Base-by-base conservation (phyloP, 371 early-diverging fungal species). In the Mucor indicus region DNA sequence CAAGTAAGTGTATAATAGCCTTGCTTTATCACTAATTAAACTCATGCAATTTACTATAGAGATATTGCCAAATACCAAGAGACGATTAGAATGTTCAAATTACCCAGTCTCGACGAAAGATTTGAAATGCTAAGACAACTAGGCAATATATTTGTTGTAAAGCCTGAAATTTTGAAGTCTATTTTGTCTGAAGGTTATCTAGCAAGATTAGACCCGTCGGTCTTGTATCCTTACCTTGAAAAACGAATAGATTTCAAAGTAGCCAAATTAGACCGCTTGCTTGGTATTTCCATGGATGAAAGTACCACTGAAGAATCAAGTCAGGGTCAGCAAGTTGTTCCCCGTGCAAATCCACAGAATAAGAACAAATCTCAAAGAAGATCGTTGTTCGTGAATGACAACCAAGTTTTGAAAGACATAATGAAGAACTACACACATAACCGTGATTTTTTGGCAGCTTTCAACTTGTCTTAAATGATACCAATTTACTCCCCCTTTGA, bases 1-100 rank as follows among this genome's bases (percentile, higher is more conserved):
- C 46, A 89, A 86, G 93, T 89, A 83, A n/a, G 22, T n/a, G n/a
- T n/a, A n/a, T n/a, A n/a, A n/a, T n/a, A n/a, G n/a, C n/a, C n/a
- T n/a, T n/a, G n/a, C n/a, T n/a, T n/a, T n/a, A n/a, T n/a, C n/a
- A n/a, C n/a, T n/a, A n/a, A n/a, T n/a, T n/a, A n/a, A n/a, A n/a
- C n/a, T 6, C 30, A 29, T 29, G 6, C 30, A 29, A 29, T 33
- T 23, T 29, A 41, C 23, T 33, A 17, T 44, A 92, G 91, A 65
- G 98, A 98, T 62, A 84, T 96, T 38, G 85, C 94, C 13, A 90
- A 86, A 66, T 98, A 96, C 62, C 93, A 91, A 64, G 92, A 95
- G 62, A 67, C 81, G 0, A 84, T 98, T 30, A 61, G 76, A 33
- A 62, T 67, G 30, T 95, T 93, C 73, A 86, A 84, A 47, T 71